Conservation (phyloP, 108 stramenopile genomes). For the Fragilaria radians region DNA sequence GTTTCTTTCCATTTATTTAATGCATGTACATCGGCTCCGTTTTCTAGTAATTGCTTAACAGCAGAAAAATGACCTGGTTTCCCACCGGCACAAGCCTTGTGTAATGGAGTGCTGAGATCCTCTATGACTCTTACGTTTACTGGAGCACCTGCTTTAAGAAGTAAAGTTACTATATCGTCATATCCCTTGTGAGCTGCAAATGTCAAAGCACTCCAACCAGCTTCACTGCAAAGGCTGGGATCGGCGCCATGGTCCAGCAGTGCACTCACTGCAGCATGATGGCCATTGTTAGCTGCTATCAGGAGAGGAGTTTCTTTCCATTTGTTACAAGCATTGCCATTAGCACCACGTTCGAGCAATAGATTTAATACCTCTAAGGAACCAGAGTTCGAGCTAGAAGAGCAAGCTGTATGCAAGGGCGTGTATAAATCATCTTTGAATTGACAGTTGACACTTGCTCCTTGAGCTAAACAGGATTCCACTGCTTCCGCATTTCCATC, state of each 20-base stretch:
- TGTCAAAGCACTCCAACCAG: slow-evolving; percentile 84
- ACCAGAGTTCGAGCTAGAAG: slow-evolving; percentile 41
- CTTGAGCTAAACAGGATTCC: slow-evolving; percentile 62
- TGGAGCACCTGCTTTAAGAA: slow-evolving; percentile 66
- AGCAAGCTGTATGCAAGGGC: slow-evolving; percentile 83
- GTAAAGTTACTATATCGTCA: slow-evolving; percentile 71
- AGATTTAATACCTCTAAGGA: slow-evolving; percentile 73
- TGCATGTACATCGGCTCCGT: slow-evolving; percentile 79
- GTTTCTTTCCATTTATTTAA: slow-evolving; percentile 91
- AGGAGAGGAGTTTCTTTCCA: slow-evolving; percentile 84
- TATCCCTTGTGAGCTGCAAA: slow-evolving; percentile 94
- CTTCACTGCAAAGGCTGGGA: slow-evolving; percentile 77
- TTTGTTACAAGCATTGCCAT: slow-evolving; percentile 89
- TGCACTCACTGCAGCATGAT: slow-evolving; percentile 72
- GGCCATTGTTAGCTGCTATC: slow-evolving; percentile 89
- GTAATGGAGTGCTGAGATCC: slow-evolving; percentile 78
- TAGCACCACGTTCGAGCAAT: slow-evolving; percentile 68
- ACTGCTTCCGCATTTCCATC: slow-evolving; percentile 85
- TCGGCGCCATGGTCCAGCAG: slow-evolving; percentile 74
- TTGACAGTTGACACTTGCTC: slow-evolving; percentile 83
- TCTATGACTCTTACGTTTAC: slow-evolving; percentile 83
- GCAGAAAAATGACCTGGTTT: slow-evolving; percentile 78
- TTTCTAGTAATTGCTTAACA: slow-evolving; percentile 60
- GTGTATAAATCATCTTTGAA: slow-evolving; percentile 92
- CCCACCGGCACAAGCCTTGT: slow-evolving; percentile 85